Conservation (phyloP, 2,329 filamentous ascomycete genomes). For the Aspergillus fumigatus region DNA sequence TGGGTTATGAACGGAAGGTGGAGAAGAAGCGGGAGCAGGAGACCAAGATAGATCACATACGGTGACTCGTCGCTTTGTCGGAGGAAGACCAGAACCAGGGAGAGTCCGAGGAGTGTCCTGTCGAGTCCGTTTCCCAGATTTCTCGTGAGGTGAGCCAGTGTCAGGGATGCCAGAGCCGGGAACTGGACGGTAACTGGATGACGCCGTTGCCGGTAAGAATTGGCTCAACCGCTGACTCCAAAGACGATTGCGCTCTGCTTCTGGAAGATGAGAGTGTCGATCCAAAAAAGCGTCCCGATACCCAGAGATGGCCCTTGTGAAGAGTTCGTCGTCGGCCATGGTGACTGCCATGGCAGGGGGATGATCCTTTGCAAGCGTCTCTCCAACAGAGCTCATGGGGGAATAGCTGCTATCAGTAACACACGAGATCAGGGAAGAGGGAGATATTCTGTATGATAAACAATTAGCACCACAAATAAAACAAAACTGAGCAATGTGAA, state of each 20-base stretch:
- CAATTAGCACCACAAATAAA: constrained; percentile 7
- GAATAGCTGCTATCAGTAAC: constrained; percentile 30
- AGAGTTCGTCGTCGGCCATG: constrained; percentile 37
- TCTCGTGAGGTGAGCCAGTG: constrained; percentile 22
- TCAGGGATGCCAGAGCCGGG: constrained; percentile 17
- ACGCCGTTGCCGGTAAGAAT: constrained; percentile 31
- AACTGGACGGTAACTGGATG: constrained; percentile 17
- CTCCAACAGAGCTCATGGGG: constrained; percentile 4
- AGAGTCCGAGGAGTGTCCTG: constrained; percentile 38
- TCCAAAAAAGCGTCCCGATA: constrained; percentile 41
- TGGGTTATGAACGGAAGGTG: constrained; percentile 20
- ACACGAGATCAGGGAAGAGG: constrained; percentile 8
- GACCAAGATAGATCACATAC: constrained; percentile 42
- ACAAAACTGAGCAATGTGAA: constrained; percentile 4
- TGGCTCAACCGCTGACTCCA: constrained; percentile 37
- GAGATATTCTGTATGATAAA: constrained; percentile 5
- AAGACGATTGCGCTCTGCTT: constrained; percentile 37
- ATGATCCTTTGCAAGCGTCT: constrained; percentile 14
- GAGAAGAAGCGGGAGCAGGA: constrained; percentile 30
- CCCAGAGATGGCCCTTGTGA: constrained; percentile 38
- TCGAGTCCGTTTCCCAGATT: constrained; percentile 40
- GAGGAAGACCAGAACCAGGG: constrained; percentile 35
- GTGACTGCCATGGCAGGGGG: constrained; percentile 30
- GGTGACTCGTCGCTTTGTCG: constrained; percentile 43
- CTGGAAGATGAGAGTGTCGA: constrained; percentile 38